Percentiles rank a stretch among this genome's conserved stretches.
These are phyloP conservation scores for Nicotiana rustica DNA, from an alignment of 305 asterid species.

Conservation along the genomic window DNA sequence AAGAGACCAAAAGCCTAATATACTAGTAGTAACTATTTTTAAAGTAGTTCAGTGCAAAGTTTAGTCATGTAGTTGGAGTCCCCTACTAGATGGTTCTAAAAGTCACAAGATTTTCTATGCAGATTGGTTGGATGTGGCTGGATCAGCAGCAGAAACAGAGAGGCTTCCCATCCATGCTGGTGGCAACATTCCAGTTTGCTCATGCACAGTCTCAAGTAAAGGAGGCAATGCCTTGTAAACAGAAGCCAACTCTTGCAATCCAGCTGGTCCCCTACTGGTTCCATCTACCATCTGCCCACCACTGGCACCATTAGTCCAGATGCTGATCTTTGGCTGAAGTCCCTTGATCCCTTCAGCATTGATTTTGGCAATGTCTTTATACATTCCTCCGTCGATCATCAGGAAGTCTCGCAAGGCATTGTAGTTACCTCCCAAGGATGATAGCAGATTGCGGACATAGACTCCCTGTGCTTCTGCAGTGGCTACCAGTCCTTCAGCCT, in stretches of 20 bases:
- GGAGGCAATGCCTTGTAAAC: conserved; percentile 44
- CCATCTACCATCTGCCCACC: background rate
- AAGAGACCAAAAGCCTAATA: background rate
- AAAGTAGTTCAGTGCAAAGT: background rate
- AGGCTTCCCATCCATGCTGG: conserved; percentile 42
- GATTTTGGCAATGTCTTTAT: conserved; percentile 41
- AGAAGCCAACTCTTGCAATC: conserved; percentile 38
- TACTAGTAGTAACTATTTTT: background rate
- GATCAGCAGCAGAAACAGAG: background rate
- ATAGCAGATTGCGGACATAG: conserved; percentile 36
- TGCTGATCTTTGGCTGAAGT: conserved; percentile 44
- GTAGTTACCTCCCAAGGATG: conserved; percentile 41
- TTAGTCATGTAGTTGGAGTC: background rate
- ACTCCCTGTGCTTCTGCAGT: conserved; percentile 46
- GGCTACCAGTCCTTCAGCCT: conserved; percentile 42
- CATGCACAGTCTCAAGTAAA: conserved; percentile 39
- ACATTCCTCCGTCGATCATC: conserved; percentile 41
- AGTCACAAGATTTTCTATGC: background rate
- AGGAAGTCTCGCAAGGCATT: conserved; percentile 40
- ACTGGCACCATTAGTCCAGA: conserved; percentile 36
- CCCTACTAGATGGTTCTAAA: background rate
- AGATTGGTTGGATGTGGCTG: background rate
- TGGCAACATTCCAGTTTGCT: conserved; percentile 46
- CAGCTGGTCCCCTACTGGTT: background rate
- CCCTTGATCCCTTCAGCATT: conserved; percentile 40